Evolutionary conservation across 225 moss, liverwort and hornwort genomes (phyloP).

Genomic region (Polytrichum commune): DNA sequence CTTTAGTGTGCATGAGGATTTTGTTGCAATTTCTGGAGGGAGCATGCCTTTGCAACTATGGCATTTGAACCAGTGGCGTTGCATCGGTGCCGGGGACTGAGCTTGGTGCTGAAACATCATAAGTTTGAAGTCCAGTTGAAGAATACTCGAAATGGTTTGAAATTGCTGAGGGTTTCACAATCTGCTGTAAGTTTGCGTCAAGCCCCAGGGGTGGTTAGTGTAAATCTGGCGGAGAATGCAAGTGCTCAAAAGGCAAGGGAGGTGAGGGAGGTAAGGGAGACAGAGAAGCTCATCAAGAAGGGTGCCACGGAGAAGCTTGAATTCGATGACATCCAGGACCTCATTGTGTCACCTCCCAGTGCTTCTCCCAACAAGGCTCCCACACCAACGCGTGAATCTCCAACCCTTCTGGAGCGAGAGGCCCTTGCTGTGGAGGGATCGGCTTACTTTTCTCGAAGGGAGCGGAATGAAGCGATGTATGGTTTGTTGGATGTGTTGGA

Average conservation of each 20-base stretch:
- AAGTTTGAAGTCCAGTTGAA: too few species aligned
- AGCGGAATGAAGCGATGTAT: constrained; percentile 48
- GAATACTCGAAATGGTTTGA: too few species aligned
- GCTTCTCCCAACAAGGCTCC: constrained; percentile 12
- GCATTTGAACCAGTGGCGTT: too few species aligned
- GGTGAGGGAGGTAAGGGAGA: background rate
- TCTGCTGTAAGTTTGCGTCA: too few species aligned
- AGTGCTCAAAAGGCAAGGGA: background rate
- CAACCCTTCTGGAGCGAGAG: constrained; percentile 53
- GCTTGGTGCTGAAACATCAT: too few species aligned
- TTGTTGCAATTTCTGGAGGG: too few species aligned
- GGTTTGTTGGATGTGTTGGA: constrained; percentile 53
- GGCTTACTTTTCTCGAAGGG: constrained; percentile 36
- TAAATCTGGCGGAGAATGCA: background rate
- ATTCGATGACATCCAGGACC: constrained; percentile 60
- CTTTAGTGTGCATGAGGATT: too few species aligned
- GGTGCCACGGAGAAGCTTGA: constrained; percentile 38
- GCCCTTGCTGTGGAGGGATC: constrained; percentile 54
- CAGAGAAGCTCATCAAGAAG: constrained; percentile 15
- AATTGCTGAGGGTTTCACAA: too few species aligned
- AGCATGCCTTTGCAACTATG: too few species aligned
- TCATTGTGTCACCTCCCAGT: constrained; percentile 51
- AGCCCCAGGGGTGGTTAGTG: background rate
- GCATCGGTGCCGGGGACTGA: too few species aligned
- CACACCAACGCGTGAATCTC: constrained; percentile 15